Evolutionary conservation across 805 yeast genomes (phyloP).

Genomic region (Wickerhamiella australiensis): DNA sequence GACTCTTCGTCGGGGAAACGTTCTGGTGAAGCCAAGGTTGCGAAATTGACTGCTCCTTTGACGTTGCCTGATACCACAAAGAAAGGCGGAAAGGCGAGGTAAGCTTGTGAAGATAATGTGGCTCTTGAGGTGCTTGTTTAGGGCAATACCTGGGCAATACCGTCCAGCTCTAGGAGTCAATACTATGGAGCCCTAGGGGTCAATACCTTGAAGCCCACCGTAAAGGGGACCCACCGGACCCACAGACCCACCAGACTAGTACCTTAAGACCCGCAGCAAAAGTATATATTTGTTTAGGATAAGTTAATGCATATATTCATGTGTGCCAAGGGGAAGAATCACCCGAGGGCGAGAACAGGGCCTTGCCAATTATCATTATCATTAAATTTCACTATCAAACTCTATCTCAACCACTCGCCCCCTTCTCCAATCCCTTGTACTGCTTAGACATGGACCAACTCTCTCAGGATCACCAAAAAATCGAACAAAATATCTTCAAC

Average conservation of each 20-base stretch:
- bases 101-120: too few relatives aligned
- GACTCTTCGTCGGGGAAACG: conserved; percentile 28
- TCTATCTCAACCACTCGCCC: background rate
- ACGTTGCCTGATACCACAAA: conserved; percentile 72
- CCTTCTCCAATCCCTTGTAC: background rate
- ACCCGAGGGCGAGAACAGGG: too few relatives aligned
- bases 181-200: background rate
- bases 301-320: background rate
- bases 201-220: too few relatives aligned
- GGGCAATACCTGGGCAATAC: too few relatives aligned
- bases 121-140: too few relatives aligned
- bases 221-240: too few relatives aligned
- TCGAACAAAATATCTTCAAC: conserved; percentile 18
- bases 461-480: conserved; percentile 15
- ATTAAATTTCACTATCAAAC: too few relatives aligned
- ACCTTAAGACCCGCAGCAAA: too few relatives aligned
- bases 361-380: too few relatives aligned
- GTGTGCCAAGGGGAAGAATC: too few relatives aligned
- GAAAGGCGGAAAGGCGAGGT: conserved; percentile 26
- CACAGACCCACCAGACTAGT: too few relatives aligned
- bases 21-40: conserved; percentile 51
- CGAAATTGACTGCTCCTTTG: conserved; percentile 77
- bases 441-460: background rate
- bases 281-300: background rate
- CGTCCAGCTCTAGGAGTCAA: too few relatives aligned